Evolutionary conservation across 2,329 filamentous ascomycete genomes (phyloP), one percentile per base, ranked within the genome.

Genomic region (Neonectria neomacrospora): DNA sequence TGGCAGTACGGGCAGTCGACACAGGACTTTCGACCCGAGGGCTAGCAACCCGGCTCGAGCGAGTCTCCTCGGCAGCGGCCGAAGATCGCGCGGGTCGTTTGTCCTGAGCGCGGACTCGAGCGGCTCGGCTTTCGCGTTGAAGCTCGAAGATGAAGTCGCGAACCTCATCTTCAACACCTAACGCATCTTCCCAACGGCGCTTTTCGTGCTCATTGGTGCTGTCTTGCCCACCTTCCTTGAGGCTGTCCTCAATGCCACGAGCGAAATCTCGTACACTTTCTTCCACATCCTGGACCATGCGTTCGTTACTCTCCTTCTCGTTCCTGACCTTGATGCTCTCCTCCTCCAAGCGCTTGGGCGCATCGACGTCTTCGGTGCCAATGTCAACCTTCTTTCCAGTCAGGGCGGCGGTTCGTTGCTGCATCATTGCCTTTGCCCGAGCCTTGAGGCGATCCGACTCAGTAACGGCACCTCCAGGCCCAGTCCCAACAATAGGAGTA

Each of bases 101-200:
- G 64, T 89, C 90, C 75, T 86, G 88, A 52, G 82, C 80, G 63
- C 86, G 84, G 61, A 96, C 80, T 63, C 90, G 90, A 56, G 92
- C 85, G 67, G 93, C 86, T 68, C 94, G 89, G 77, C 93, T 96
- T 66, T 90, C 92, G 65, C 95, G 89, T 77, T 97, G 94, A 56
- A 99, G 82, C 71, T 98, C 96, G 76, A 96, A 98, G 76, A 99
- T 99, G 78, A 99, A 98, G 75, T 99, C 96, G 74, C 94, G 93
- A 65, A 98, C 91, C 74, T 97, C 94, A 74, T 99, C 95, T 76
- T 99, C 96, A 28, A 99, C 96, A 28, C 96, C 96, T 39, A 99
- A 85, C 10, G 89, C 96, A 79, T 99, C 96, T 72, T 99, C 94
- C 96, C 96, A 99, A 65, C 96, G 88, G 65, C 96, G 89, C 73